Evolutionary conservation across 805 yeast genomes (phyloP).

Genomic region (Lachancea fermentati): DNA sequence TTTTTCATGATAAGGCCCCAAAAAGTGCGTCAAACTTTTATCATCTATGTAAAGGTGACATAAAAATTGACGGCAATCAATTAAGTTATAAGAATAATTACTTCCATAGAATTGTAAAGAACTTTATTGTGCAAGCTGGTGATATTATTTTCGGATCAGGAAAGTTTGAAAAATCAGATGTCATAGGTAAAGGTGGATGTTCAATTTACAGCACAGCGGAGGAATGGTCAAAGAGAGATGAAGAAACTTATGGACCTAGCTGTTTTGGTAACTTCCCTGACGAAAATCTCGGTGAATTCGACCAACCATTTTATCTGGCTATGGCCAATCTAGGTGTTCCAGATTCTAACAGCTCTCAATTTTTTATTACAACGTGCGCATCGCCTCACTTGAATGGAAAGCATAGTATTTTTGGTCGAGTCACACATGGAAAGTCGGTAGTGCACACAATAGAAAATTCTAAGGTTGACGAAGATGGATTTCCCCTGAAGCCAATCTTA

Average conservation of each 20-base stretch:
- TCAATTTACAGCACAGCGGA: conserved; percentile 36
- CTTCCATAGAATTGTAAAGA: conserved; percentile 61
- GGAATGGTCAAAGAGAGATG: conserved; percentile 12
- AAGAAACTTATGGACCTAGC: conserved; percentile 15
- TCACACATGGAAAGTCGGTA: conserved; percentile 61
- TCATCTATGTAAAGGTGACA: conserved; percentile 39
- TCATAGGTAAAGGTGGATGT: conserved; percentile 41
- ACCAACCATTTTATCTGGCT: conserved; percentile 47
- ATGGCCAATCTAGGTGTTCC: conserved; percentile 55
- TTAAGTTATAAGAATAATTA: conserved; percentile 39
- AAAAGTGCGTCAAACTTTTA: conserved; percentile 47
- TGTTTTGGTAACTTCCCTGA: conserved; percentile 43
- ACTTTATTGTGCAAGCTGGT: conserved; percentile 69
- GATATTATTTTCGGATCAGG: conserved; percentile 42
- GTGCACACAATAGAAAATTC: conserved; percentile 58
- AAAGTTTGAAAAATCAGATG: conserved; percentile 18
- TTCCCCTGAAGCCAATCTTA: conserved; percentile 37
- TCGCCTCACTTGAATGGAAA: conserved; percentile 71
- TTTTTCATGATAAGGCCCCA: conserved; percentile 49
- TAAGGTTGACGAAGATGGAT: conserved; percentile 40
- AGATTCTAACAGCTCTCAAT: conserved; percentile 56
- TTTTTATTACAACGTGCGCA: conserved; percentile 64
- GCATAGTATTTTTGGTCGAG: conserved; percentile 73
- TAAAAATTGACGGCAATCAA: conserved; percentile 18
- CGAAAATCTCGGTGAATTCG: conserved; percentile 46